These are phyloP conservation scores for Sergeia podlipaevii DNA, from an alignment of 208 protist species.

Conservation along the genomic window DNA sequence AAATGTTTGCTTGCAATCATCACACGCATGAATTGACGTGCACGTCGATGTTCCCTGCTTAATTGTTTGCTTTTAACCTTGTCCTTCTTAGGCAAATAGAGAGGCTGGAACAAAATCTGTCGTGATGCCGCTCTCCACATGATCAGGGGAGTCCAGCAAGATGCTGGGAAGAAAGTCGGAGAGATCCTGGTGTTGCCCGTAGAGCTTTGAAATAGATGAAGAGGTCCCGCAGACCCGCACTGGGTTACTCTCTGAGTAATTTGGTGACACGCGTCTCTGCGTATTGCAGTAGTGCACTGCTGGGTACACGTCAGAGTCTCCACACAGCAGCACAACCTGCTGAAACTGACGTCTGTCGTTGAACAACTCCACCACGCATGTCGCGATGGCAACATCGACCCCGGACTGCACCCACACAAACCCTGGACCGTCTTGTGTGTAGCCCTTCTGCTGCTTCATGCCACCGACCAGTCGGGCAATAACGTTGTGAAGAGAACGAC, in stretches of 20 bases:
- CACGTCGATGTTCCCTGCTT: background rate
- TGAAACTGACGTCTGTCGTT: slow-evolving; percentile 55
- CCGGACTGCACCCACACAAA: slow-evolving; percentile 84
- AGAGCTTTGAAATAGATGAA: slow-evolving; percentile 63
- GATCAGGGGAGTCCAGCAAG: slow-evolving; percentile 52
- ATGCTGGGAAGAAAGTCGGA: slow-evolving; percentile 84
- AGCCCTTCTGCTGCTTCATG: slow-evolving; percentile 78
- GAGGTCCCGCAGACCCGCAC: slow-evolving; percentile 82
- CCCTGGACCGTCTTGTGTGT: slow-evolving; percentile 64
- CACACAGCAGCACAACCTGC: slow-evolving; percentile 83
- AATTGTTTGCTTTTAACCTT: background rate
- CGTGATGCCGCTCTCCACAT: slow-evolving; percentile 49
- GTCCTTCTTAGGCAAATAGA: slow-evolving; percentile 21
- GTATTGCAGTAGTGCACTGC: slow-evolving; percentile 78
- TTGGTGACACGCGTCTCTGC: slow-evolving; percentile 31
- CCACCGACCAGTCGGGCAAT: slow-evolving; percentile 73
- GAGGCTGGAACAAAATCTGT: slow-evolving; percentile 51
- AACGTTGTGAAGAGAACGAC: slow-evolving; percentile 60
- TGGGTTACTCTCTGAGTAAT: slow-evolving; percentile 30
- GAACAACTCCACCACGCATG: slow-evolving; percentile 74
- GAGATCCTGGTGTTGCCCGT: slow-evolving; percentile 77
- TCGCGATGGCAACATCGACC: slow-evolving; percentile 80
- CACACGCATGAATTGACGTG: background rate
- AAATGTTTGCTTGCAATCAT: background rate
- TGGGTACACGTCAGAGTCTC: slow-evolving; percentile 74